Evolutionary conservation across 2,329 filamentous ascomycete genomes (phyloP).

Genomic region (Paecilomyces dactylethromorphus): DNA sequence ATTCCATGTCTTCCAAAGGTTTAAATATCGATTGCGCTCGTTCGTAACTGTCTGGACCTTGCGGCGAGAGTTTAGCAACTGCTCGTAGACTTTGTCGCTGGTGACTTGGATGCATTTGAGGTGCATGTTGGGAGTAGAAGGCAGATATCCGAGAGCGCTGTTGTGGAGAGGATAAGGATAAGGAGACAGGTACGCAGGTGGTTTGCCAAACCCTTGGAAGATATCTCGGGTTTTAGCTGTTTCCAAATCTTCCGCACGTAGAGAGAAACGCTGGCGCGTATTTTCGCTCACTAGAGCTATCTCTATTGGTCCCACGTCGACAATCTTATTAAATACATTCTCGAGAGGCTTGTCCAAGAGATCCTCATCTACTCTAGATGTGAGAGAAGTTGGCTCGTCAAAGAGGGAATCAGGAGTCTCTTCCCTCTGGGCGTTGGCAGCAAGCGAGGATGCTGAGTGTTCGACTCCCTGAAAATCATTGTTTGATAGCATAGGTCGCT

Average conservation of each 20-base stretch:
- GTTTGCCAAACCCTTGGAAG: slow-evolving; percentile 11
- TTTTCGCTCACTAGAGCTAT: slow-evolving; percentile 9
- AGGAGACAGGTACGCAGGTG: slow-evolving; percentile 22
- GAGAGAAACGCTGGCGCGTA: slow-evolving; percentile 16
- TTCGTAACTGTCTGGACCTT: slow-evolving; percentile 16
- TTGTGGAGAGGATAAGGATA: slow-evolving; percentile 24
- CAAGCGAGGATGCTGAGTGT: neutral
- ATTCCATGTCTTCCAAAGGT: slow-evolving; percentile 16
- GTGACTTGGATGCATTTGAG: slow-evolving; percentile 19
- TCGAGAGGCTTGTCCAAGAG: neutral
- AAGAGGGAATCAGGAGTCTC: slow-evolving; percentile 14
- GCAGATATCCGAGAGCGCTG: slow-evolving; percentile 20
- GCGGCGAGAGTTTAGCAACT: slow-evolving; percentile 14
- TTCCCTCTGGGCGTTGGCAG: slow-evolving; percentile 6
- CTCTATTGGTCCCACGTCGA: neutral
- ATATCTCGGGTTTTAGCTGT: slow-evolving; percentile 16
- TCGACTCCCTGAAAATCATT: slow-evolving; percentile 1
- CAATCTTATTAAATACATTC: neutral
- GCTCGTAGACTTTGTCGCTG: slow-evolving; percentile 11
- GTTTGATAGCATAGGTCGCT: neutral
- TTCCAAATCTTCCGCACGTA: slow-evolving; percentile 15
- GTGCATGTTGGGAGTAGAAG: slow-evolving; percentile 23
- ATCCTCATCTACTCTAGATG: slow-evolving; percentile 1
- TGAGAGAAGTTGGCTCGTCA: slow-evolving; percentile 8
- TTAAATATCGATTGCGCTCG: slow-evolving; percentile 23